These are phyloP conservation scores for Salix viminalis DNA, from an alignment of 345 rosid species.

Conservation along the genomic window DNA sequence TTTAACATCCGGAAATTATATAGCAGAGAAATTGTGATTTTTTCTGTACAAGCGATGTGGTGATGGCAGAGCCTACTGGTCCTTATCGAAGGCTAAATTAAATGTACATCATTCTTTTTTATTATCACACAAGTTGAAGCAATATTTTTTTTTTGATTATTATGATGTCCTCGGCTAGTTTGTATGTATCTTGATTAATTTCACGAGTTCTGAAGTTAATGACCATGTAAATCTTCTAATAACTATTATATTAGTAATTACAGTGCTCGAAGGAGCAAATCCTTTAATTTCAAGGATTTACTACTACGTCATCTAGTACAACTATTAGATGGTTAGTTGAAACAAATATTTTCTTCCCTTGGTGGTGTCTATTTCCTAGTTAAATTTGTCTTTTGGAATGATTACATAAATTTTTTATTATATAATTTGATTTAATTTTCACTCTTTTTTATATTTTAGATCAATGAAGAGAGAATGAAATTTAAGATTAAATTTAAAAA, in stretches of 20 bases:
- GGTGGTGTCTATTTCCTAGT: neutral
- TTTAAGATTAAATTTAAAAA: too few relatives aligned
- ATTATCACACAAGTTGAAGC: neutral
- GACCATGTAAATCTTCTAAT: rapidly evolving
- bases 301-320: too few relatives aligned
- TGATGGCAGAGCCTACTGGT: constrained; percentile 1
- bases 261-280: too few relatives aligned
- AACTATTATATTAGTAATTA: too few relatives aligned
- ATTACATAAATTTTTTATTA: neutral
- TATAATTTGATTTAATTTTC: too few relatives aligned
- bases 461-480: too few relatives aligned
- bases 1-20: neutral
- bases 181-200: too few relatives aligned
- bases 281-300: too few relatives aligned
- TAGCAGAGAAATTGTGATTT: neutral
- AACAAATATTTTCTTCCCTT: neutral
- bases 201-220: rapidly evolving
- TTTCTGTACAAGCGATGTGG: neutral
- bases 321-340: neutral
- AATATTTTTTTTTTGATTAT: neutral
- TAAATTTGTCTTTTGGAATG: neutral
- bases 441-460: too few relatives aligned
- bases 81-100: neutral
- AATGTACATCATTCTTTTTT: constrained; percentile 16
- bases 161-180: too few relatives aligned